Percentiles rank a stretch among this genome's conserved stretches.
Evolutionary conservation across 2,329 filamentous ascomycete genomes (phyloP).

Genomic region (Fusarium ambrosium): DNA sequence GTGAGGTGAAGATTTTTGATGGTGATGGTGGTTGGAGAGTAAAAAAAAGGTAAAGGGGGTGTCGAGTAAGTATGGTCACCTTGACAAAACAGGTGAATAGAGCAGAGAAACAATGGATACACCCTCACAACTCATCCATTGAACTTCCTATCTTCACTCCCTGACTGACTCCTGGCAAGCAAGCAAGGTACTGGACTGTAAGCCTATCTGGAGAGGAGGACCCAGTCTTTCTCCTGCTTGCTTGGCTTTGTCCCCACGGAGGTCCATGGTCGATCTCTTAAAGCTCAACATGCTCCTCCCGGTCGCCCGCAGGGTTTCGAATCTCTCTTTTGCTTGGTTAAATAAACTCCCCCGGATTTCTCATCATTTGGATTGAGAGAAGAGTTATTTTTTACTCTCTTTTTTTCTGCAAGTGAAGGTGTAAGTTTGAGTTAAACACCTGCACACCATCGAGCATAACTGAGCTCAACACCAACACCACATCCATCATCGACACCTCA

Average conservation of each 20-base stretch:
- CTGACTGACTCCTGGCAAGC: conserved; percentile 5
- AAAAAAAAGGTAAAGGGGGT: not conserved
- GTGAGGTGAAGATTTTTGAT: conserved; percentile 15
- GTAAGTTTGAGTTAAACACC: conserved; percentile 7
- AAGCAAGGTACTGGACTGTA: conserved; percentile 6
- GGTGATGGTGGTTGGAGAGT: conserved; percentile 4
- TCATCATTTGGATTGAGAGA: conserved; percentile 13
- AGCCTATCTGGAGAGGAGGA: conserved; percentile 41
- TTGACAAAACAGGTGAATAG: not conserved
- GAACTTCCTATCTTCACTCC: conserved; percentile 33
- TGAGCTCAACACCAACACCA: conserved; percentile 31
- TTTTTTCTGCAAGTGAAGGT: not conserved
- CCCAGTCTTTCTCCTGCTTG: conserved; percentile 42
- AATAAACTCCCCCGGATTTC: conserved; percentile 33
- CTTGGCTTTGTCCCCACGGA: conserved; percentile 31
- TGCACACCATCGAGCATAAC: not conserved
- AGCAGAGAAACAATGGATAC: conserved; percentile 21
- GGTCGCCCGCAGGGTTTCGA: conserved; percentile 33
- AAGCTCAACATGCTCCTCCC: conserved; percentile 43
- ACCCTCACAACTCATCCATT: conserved; percentile 16
- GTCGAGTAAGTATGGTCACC: not conserved
- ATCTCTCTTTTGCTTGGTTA: not conserved
- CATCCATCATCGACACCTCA: not conserved
- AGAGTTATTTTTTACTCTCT: not conserved
- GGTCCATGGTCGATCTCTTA: conserved; percentile 40